Conservation (phyloP, 306 rosid genomes). For the Medicago arabica region DNA sequence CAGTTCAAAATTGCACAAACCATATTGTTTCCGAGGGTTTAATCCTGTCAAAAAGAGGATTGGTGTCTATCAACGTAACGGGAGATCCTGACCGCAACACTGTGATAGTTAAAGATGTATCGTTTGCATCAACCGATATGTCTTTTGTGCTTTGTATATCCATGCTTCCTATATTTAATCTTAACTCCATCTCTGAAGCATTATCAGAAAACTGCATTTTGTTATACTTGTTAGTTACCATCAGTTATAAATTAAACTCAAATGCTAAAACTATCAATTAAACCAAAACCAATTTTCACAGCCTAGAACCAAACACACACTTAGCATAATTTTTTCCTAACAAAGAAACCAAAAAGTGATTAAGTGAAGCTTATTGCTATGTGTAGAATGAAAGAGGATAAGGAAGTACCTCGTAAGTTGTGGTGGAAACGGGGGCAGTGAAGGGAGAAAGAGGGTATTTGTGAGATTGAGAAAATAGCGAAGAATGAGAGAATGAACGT, state of each 20-base stretch:
- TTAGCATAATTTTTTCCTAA: too few relatives aligned
- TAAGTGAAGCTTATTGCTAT: not conserved
- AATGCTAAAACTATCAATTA: too few relatives aligned
- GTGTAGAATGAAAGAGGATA: not conserved
- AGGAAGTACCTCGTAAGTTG: conserved; percentile 73
- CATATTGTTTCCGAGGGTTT: conserved; percentile 95
- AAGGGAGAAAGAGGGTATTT: conserved; percentile 44
- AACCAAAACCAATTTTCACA: too few relatives aligned
- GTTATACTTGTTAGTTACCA: conserved; percentile 25
- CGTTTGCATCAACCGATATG: conserved; percentile 66
- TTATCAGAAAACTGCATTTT: conserved; percentile 80
- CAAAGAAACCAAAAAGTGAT: too few relatives aligned
- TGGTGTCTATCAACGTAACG: conserved; percentile 71
- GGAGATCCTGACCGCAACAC: conserved; percentile 64
- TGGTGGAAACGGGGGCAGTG: conserved; percentile 57
- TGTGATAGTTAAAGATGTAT: conserved; percentile 62
- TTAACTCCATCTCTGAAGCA: conserved; percentile 85
- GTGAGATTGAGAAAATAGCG: conserved; percentile 1
- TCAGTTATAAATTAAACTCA: conserved; percentile 17
- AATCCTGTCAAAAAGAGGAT: conserved; percentile 74
- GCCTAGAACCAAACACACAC: too few relatives aligned
- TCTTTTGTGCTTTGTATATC: conserved; percentile 61
- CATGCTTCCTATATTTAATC: conserved; percentile 55
- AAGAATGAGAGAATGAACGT: conserved; percentile 16
- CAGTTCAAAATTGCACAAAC: conserved; percentile 46